These are phyloP conservation scores for Penstemon davidsonii DNA, from an alignment of 257 asterid species.

Conservation along the genomic window DNA sequence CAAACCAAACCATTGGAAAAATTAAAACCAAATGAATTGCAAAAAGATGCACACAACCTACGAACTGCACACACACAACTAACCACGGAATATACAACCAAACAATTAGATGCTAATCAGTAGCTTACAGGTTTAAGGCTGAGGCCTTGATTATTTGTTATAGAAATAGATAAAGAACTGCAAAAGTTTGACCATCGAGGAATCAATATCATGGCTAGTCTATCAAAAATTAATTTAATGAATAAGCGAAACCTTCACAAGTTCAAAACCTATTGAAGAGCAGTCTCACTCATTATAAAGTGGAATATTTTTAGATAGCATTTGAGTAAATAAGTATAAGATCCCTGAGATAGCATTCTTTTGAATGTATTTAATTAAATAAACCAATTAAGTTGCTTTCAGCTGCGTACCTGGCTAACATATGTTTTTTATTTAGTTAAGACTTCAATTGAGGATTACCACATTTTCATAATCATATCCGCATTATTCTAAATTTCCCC, in stretches of 20 bases:
- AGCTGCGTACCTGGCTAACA: not conserved
- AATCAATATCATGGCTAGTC: conserved; percentile 3
- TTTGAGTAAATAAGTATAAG: not conserved
- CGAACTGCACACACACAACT: conserved; percentile 1
- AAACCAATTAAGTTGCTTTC: not conserved
- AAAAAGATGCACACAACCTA: conserved; percentile 21
- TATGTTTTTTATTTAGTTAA: not conserved
- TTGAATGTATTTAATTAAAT: conserved; percentile 10
- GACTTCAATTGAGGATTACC: not conserved
- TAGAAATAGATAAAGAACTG: not conserved
- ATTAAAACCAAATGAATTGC: conserved; percentile 14
- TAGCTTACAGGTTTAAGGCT: conserved; percentile 14
- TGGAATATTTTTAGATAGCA: not conserved
- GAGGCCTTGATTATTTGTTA: conserved; percentile 9
- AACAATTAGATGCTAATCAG: conserved; percentile 7
- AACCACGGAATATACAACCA: not conserved
- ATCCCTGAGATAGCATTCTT: not conserved
- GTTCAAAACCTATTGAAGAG: conserved; percentile 4
- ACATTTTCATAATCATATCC: not conserved
- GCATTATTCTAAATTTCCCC: not conserved
- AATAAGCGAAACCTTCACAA: not conserved
- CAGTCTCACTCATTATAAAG: not conserved
- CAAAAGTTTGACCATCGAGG: not conserved
- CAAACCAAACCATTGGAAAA: conserved; percentile 31
- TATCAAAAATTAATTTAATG: conserved; percentile 16